Base-by-base conservation (phyloP, 1,284 basidiomycete genomes). In the Malassezia obtusa region DNA sequence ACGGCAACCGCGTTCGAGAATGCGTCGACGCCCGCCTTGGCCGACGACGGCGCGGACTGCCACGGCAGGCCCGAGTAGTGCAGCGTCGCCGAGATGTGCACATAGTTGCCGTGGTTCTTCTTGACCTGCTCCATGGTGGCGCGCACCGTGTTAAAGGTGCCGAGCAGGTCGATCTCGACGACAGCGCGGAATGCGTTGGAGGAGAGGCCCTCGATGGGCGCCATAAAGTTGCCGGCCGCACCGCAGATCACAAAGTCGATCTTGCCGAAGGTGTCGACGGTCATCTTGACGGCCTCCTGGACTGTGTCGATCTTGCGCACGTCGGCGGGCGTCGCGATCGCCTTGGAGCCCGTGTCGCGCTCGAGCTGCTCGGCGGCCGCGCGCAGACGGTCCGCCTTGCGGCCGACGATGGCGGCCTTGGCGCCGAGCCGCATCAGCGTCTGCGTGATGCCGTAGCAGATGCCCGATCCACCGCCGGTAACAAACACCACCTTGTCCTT, bases 221-320 rank as follows among this genome's bases (percentile, higher is more conserved):
- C 66, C 17, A 75, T 47, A 56, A 74, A 74, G 60, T 76, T 76
- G n/a, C 70, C 73, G 0, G 74, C 71, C 0, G 64, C 63, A 83
- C 90, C 89, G 68, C 88, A 89, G 52, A 95, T 87, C 50, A 95
- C 91, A 75, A 87, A 92, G 77, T 98, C 91, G 62, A 98, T 89
- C 58, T 80, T 79, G 1, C 91, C 91, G 72, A 86, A 92, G 61
- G 78, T 78, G 56, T 83, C 81, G 22, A 90, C 79, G 0, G 86
- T 82, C 71, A 82, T 49, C 12, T 81, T 77, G 17, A 89, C 90
- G 3, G 91, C 91, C 8, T 80, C 80, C 60, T 82, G 79, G 43
- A 98, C 74, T 33, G 83, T 79, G 32, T 83, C 80, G 0, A 85
- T 82, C 39, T 86, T 78, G 44, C 91, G 79, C 12, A 96, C 92